Evolutionary conservation across 2,329 filamentous ascomycete species (phyloP), one percentile per base, ranked within the genome.

Genomic region (Purpureocillium takamizusanense): DNA sequence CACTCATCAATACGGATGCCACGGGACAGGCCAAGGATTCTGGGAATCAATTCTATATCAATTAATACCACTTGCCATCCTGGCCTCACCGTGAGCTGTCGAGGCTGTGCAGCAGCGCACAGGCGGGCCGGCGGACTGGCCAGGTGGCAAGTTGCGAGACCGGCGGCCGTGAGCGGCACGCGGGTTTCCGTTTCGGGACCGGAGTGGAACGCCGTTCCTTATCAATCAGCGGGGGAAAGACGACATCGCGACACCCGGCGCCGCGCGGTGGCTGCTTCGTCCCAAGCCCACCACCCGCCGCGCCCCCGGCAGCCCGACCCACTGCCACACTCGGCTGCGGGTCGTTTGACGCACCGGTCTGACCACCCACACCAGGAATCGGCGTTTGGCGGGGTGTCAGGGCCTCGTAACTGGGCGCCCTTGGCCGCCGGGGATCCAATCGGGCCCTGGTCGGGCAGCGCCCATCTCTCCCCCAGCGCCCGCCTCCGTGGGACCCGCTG

Each of bases 171-270:
- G 11, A 31, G 21, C 18, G 28, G 36, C 31, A 23, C 14, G n/a
- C 15, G 28, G 4, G 14, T 32, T 36, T 16, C 30, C 33, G 34
- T 18, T 14, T 27, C 33, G 30, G 21, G 31, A 33, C 34, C 38
- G 34, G 31, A 25, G 16, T 17, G 33, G 18, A 30, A 35, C 10
- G 18, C 31, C 18, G 35, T 16, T 39, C 17, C 33, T 38, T 42
- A 42, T 42, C 40, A 42, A 42, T 42, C 40, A 42, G 40, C 33
- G 25, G 37, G 25, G 16, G 29, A 18, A 1, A 21, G n/a, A 13
- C 0, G 21, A 18, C 35, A 25, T 37, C 35, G 5, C 35, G 35
- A 37, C 15, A 15, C 15, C 35, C 35, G 35, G 6, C 27, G n/a
- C n/a, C n/a, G 17, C 25, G 27, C 27, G 21, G 21, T 25, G 21